Conservation (phyloP, 352 stramenopile species). For the Globisporangium irregulare region DNA sequence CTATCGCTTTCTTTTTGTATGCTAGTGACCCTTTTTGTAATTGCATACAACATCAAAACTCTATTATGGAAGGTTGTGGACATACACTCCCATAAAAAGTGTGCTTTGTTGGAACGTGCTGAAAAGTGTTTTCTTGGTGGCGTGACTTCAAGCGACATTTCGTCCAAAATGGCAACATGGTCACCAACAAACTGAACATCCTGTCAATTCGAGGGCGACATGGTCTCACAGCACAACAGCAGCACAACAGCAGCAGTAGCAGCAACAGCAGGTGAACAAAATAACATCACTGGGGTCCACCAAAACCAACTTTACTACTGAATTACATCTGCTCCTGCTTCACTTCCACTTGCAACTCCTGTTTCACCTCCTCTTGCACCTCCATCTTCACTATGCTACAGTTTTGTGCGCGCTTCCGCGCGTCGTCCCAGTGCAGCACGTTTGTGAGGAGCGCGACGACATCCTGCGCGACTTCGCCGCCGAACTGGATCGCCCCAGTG, state of each 20-base stretch:
- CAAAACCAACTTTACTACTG: background rate
- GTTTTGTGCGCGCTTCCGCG: conserved; percentile 43
- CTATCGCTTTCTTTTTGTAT: background rate
- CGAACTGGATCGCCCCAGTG: conserved; percentile 71
- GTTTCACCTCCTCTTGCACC: background rate
- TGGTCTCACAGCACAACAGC: too few relatives aligned
- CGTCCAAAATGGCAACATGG: too few relatives aligned
- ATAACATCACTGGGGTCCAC: background rate
- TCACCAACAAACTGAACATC: too few relatives aligned
- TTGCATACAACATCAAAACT: background rate
- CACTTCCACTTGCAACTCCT: background rate
- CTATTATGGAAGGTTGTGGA: background rate
- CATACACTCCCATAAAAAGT: background rate
- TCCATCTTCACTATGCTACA: conserved; percentile 9
- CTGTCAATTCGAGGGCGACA: too few relatives aligned
- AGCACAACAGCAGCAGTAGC: too few relatives aligned
- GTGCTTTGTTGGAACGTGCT: too few relatives aligned
- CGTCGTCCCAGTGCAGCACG: conserved; percentile 66
- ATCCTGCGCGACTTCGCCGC: conserved; percentile 73
- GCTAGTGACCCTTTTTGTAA: background rate
- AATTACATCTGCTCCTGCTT: conserved; percentile 9
- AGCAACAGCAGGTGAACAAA: too few relatives aligned
- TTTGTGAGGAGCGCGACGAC: conserved; percentile 67
- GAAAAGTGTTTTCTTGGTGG: background rate
- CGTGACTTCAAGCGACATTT: too few relatives aligned